A percentile compares a stretch with the other conserved stretches of the same genome.
Evolutionary conservation across 2,329 filamentous ascomycete genomes (phyloP).

Genomic region (Grosmannia huntii): DNA sequence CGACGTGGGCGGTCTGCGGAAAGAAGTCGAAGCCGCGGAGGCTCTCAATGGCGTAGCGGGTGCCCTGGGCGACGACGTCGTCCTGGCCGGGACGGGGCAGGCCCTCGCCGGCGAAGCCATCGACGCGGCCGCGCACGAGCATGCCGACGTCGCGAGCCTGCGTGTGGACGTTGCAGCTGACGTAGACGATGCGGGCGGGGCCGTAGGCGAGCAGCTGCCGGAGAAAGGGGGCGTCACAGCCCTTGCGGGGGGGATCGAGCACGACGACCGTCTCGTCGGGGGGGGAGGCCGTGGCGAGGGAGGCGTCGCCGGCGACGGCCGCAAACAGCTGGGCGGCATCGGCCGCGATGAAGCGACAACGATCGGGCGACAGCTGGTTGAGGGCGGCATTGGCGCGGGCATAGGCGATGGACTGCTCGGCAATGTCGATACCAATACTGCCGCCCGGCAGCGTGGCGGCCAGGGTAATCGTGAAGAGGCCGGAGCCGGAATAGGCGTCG

Average conservation of each 20-base stretch:
- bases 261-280: conserved; percentile 82
- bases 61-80: conserved; percentile 18
- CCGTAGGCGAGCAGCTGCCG: conserved; percentile 66
- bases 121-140: conserved; percentile 56
- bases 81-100: conserved; percentile 13
- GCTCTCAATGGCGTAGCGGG: conserved; percentile 75
- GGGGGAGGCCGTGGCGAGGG: conserved; percentile 34
- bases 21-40: conserved; percentile 94
- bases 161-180: conserved; percentile 96
- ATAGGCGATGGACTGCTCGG: conserved; percentile 61
- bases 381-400: conserved; percentile 66
- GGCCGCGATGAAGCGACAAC: conserved; percentile 76
- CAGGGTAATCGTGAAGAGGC: conserved; percentile 92
- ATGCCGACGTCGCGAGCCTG: conserved; percentile 89
- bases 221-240: conserved; percentile 78
- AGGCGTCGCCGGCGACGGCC: conserved; percentile 41
- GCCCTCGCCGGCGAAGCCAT: conserved; percentile 12
- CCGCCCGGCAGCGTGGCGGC: conserved; percentile 70
- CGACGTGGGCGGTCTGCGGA: conserved; percentile 67
- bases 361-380: conserved; percentile 55
- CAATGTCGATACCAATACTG: conserved; percentile 84
- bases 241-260: conserved; percentile 91
- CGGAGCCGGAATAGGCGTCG: conserved; percentile 94
- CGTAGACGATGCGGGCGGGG: conserved; percentile 75
- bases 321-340: conserved; percentile 78